Conservation (phyloP, 75 land plant species). For the Gnetum montanum region DNA sequence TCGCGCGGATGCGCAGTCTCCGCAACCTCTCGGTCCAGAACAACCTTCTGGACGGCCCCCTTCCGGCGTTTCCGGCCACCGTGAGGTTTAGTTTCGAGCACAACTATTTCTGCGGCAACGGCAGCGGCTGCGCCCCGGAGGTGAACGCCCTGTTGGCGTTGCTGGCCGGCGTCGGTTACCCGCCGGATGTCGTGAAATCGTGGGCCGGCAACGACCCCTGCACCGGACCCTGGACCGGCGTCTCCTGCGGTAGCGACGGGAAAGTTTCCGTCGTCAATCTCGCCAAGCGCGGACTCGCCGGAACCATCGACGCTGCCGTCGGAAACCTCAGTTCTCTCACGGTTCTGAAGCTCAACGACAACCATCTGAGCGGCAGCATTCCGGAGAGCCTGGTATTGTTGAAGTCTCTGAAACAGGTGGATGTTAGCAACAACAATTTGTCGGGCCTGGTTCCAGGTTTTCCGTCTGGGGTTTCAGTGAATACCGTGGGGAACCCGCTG, state of each 20-base stretch:
- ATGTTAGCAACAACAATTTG: slow-evolving; percentile 70
- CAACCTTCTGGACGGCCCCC: slow-evolving; percentile 58
- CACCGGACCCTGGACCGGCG: slow-evolving; percentile 37
- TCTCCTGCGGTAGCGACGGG: slow-evolving; percentile 36
- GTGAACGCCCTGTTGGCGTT: slow-evolving; percentile 48
- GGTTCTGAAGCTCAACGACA: slow-evolving; percentile 35
- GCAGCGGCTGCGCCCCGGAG: slow-evolving; percentile 36
- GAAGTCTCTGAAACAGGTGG: slow-evolving; percentile 30
- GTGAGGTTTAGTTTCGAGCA: slow-evolving; percentile 3
- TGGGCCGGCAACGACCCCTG: slow-evolving; percentile 90
- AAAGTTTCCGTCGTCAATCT: slow-evolving; percentile 39
- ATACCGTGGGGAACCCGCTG: slow-evolving; percentile 28
- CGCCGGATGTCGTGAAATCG: slow-evolving; percentile 23
- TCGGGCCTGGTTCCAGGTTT: slow-evolving; percentile 53
- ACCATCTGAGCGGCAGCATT: slow-evolving; percentile 43
- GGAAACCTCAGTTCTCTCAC: slow-evolving; percentile 43
- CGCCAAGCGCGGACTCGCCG: slow-evolving; percentile 26
- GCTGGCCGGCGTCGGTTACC: slow-evolving; percentile 52
- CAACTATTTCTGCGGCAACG: slow-evolving; percentile 44
- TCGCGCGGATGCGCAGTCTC: slow-evolving; percentile 18
- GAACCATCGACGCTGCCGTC: slow-evolving; percentile 53
- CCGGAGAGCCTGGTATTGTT: slow-evolving; percentile 17
- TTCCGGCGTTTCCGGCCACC: slow-evolving; percentile 25
- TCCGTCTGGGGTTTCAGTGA: slow-evolving; percentile 21
- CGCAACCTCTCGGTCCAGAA: slow-evolving; percentile 26